Base-by-base conservation (phyloP, 1,284 basidiomycete species). In the Omphalotus olearius region DNA sequence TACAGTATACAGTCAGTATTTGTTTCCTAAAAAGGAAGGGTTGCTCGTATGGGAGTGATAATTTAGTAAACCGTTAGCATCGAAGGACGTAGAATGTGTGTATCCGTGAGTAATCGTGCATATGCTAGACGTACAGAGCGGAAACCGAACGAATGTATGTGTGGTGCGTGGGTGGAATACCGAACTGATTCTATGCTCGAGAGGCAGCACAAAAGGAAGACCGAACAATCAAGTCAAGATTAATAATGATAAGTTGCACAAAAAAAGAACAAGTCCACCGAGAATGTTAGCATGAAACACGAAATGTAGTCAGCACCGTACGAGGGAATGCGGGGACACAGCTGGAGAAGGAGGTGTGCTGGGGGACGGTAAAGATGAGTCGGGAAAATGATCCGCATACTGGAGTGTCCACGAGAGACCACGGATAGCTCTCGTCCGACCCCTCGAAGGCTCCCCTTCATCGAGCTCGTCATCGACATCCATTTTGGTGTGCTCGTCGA, bases 361-460 rank as follows among this genome's bases (percentile, higher is more conserved):
- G 17, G 30, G 6, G 16, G 25, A 10, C 10, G 13, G 26, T 28
- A 38, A 23, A 25, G 33, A 37, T 13, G 48, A 28, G n/a, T 50
- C 48, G 33, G 48, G 48, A 36, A 50, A 50, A 38, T 47, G 40
- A 9, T 52, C 33, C 23, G 45, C 40, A 17, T 46, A 40, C 20
- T 47, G 28, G 3, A 37, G 36, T 6, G 38, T 46, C 51, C 51
- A 52, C 4, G 45, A 52, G 18, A 52, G 45, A 35, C 51, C 51
- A 14, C 40, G 38, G 10, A 23, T 37, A 5, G 45, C 38, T 39
- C 51, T 41, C 33, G 40, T 41, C 36, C 51, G 39, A 28, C 51
- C 51, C 14, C 51, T 45, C 4, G 10, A 20, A 2, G 18, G 39
- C 6, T 41, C 26, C 10, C 47, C 39, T 14, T 20, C 9, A 17